Evolutionary conservation across 352 stramenopile genomes (phyloP).

Genomic region (Phytophthora boehmeriae): DNA sequence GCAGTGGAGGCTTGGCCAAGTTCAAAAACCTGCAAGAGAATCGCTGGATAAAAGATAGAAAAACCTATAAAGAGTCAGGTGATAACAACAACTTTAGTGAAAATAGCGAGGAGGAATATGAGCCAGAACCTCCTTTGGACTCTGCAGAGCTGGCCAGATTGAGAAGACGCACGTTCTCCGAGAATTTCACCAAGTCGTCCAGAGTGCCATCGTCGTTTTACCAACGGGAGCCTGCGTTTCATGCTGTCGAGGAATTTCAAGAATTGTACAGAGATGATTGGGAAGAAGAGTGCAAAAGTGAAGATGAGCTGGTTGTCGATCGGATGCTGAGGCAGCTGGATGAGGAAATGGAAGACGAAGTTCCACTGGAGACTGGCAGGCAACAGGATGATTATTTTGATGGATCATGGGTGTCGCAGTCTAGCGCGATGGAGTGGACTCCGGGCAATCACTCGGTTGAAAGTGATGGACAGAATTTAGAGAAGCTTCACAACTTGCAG

Average conservation of each 20-base stretch:
- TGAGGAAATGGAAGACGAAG: slow-evolving; percentile 27
- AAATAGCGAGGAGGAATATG: slow-evolving; percentile 15
- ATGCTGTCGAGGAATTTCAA: slow-evolving; percentile 6
- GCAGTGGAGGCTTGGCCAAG: slow-evolving; percentile 10
- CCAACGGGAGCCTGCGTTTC: slow-evolving; percentile 17
- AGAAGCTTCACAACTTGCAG: slow-evolving; percentile 75
- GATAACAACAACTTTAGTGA: slow-evolving; percentile 17
- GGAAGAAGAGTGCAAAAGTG: slow-evolving; percentile 35
- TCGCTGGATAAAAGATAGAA: slow-evolving; percentile 8
- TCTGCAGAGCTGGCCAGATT: slow-evolving; percentile 20
- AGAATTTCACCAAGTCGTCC: slow-evolving; percentile 46
- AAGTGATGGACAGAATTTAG: slow-evolving; percentile 50
- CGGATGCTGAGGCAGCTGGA: slow-evolving; percentile 18
- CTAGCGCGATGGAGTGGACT: slow-evolving; percentile 6
- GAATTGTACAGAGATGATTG: slow-evolving; percentile 11
- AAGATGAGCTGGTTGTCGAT: slow-evolving; percentile 18
- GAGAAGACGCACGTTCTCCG: slow-evolving; percentile 38
- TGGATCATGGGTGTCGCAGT: slow-evolving; percentile 20
- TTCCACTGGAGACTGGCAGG: slow-evolving; percentile 9
- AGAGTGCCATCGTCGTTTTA: slow-evolving; percentile 30
- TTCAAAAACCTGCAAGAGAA: slow-evolving; percentile 23
- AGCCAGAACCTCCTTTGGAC: slow-evolving; percentile 34
- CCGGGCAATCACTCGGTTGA: slow-evolving; percentile 26
- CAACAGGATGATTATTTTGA: slow-evolving; percentile 28
- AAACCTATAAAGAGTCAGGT: slow-evolving; percentile 10